A percentile compares a stretch with the other conserved stretches of the same genome.
Conservation (phyloP, 2,329 filamentous ascomycete genomes). For the Colletotrichum brevisporum region DNA sequence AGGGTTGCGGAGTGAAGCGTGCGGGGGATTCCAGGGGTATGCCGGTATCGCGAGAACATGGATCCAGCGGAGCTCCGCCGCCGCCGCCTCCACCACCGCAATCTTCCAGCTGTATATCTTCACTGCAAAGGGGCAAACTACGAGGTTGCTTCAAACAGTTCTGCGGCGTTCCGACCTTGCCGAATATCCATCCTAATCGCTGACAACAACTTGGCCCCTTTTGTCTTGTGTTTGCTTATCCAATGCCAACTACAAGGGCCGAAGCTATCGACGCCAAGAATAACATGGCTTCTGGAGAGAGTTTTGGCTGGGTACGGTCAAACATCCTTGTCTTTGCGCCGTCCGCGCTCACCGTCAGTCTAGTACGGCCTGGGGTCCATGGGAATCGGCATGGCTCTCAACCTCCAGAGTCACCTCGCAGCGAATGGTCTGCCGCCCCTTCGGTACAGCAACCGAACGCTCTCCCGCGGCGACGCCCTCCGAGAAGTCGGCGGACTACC, state of each 20-base stretch:
- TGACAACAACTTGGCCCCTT: not conserved
- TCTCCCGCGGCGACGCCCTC: slow-evolving; percentile 53
- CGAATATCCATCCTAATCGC: slow-evolving; percentile 10
- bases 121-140: slow-evolving; percentile 6
- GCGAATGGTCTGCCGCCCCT: slow-evolving; percentile 49
- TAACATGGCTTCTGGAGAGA: slow-evolving; percentile 15
- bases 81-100: slow-evolving; percentile 14
- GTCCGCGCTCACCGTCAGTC: not conserved
- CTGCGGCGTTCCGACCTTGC: slow-evolving; percentile 2
- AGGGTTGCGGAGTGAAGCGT: slow-evolving; percentile 17
- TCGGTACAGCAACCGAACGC: slow-evolving; percentile 56
- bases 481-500: slow-evolving; percentile 51
- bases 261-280: not conserved
- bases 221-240: not conserved
- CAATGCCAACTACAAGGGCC: not conserved
- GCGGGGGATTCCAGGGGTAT: slow-evolving; percentile 3
- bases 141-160: slow-evolving; percentile 2
- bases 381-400: slow-evolving; percentile 59
- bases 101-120: slow-evolving; percentile 20
- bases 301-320: slow-evolving; percentile 30
- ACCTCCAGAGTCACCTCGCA: slow-evolving; percentile 56
- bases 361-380: slow-evolving; percentile 57
- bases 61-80: slow-evolving; percentile 32
- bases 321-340: not conserved
- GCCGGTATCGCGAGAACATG: not conserved